These are phyloP conservation scores for Mariannaea sp. DNA, from an alignment of 2,329 filamentous ascomycete species.

Conservation along the genomic window DNA sequence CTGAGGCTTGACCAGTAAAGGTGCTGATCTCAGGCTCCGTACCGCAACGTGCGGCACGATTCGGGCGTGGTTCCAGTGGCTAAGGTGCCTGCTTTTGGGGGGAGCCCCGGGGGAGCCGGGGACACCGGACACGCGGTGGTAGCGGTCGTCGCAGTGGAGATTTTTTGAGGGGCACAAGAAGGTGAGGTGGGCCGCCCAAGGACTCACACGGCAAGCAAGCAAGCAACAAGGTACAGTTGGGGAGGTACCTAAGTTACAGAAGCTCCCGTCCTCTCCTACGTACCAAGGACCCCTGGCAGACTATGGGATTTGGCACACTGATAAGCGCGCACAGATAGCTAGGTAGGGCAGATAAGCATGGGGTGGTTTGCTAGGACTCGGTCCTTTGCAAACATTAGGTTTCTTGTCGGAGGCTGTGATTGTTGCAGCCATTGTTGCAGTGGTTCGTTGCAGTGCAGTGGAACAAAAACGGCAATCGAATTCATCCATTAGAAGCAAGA, in stretches of 20 bases:
- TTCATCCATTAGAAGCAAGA: too few relatives aligned
- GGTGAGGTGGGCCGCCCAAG: conserved; percentile 10
- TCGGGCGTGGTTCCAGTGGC: conserved; percentile 7
- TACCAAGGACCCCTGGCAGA: too few relatives aligned
- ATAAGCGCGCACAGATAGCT: too few relatives aligned
- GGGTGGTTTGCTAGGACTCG: neutral
- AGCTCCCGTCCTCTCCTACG: too few relatives aligned
- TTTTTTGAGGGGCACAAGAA: neutral
- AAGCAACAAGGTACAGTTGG: neutral
- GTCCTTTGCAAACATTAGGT: neutral
- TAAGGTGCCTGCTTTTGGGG: conserved; percentile 4
- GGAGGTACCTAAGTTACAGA: neutral
- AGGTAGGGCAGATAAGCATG: too few relatives aligned
- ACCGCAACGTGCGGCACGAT: conserved; percentile 1
- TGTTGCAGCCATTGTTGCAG: conserved; percentile 15
- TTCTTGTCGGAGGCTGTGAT: conserved; percentile 4
- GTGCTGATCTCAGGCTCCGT: neutral
- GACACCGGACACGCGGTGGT: conserved; percentile 12
- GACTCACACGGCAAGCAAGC: conserved; percentile 6
- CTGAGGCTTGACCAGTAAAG: neutral
- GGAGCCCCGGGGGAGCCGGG: conserved; percentile 8
- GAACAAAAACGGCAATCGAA: neutral
- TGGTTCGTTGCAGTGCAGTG: conserved; percentile 13
- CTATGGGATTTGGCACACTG: too few relatives aligned
- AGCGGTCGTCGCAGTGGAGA: conserved; percentile 15